These are phyloP conservation scores for Myriosclerotinia scirpicola DNA, from an alignment of 2,329 filamentous ascomycete genomes.

Conservation along the genomic window DNA sequence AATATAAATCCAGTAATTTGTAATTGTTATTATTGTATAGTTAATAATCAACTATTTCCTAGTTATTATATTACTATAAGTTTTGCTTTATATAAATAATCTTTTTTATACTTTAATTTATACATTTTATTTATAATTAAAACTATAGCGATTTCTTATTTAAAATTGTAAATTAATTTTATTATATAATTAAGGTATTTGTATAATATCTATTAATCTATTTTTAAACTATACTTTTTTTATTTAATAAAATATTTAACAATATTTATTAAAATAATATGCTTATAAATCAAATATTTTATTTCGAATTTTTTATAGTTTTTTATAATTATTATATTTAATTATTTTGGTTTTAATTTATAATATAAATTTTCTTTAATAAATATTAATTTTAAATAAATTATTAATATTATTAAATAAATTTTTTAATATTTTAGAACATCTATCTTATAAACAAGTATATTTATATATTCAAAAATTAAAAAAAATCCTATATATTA, in stretches of 20 bases:
- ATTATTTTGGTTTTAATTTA: background rate
- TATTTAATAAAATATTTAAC: background rate
- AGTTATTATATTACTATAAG: too few relatives aligned
- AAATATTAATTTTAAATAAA: background rate
- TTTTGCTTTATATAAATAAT: too few relatives aligned
- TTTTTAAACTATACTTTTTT: background rate
- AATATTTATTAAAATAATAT: background rate
- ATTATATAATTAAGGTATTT: background rate
- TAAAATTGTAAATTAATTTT: background rate
- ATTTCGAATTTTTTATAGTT: background rate
- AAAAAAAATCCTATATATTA: background rate
- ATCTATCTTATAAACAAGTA: background rate
- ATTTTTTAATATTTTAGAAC: background rate
- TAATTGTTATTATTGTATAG: too few relatives aligned
- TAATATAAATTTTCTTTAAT: background rate
- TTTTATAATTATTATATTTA: background rate
- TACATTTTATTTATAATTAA: too few relatives aligned
- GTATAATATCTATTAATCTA: background rate
- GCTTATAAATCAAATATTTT: background rate
- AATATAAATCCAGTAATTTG: too few relatives aligned
- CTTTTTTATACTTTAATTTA: too few relatives aligned
- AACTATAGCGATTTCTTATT: too few relatives aligned
- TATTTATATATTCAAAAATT: background rate
- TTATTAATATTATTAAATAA: background rate
- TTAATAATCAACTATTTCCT: too few relatives aligned